Evolutionary conservation across 352 stramenopile species (phyloP).

Genomic region (Phytophthora pluvialis): DNA sequence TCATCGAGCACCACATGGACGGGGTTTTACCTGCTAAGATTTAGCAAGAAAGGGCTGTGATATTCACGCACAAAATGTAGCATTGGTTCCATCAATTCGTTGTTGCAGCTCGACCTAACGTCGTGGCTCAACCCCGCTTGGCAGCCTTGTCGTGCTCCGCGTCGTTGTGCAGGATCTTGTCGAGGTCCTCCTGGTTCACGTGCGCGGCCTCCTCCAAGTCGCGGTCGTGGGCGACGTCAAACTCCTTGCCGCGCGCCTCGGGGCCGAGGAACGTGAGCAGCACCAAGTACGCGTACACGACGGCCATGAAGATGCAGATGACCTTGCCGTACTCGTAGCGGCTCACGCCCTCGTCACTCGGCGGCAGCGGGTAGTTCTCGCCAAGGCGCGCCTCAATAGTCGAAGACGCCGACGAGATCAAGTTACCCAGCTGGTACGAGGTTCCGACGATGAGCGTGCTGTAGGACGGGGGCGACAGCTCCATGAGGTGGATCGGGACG

Average conservation of each 20-base stretch:
- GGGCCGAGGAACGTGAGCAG: conserved; percentile 46
- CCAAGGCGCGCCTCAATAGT: conserved; percentile 54
- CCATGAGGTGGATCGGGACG: conserved; percentile 63
- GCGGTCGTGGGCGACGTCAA: conserved; percentile 44
- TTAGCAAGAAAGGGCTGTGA: conserved; percentile 5
- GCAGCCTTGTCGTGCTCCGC: conserved; percentile 31
- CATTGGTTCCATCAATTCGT: conserved; percentile 7
- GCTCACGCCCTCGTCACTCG: conserved; percentile 24
- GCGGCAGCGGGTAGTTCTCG: conserved; percentile 50
- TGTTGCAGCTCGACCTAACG: neutral
- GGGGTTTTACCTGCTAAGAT: neutral
- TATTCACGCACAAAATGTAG: conserved; percentile 23
- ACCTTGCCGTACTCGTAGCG: conserved; percentile 60
- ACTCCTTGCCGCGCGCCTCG: conserved; percentile 53
- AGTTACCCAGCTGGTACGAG: conserved; percentile 57
- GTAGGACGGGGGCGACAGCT: conserved; percentile 55
- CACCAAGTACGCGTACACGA: conserved; percentile 53
- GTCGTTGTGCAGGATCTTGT: conserved; percentile 43
- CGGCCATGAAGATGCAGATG: conserved; percentile 49
- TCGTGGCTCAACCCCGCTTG: conserved; percentile 27
- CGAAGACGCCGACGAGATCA: conserved; percentile 56
- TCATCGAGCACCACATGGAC: neutral
- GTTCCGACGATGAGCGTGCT: conserved; percentile 54
- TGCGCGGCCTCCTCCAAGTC: conserved; percentile 41
- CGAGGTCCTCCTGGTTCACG: conserved; percentile 41